Conservation (phyloP, 257 asterid genomes). For the Primulina tabacum region DNA sequence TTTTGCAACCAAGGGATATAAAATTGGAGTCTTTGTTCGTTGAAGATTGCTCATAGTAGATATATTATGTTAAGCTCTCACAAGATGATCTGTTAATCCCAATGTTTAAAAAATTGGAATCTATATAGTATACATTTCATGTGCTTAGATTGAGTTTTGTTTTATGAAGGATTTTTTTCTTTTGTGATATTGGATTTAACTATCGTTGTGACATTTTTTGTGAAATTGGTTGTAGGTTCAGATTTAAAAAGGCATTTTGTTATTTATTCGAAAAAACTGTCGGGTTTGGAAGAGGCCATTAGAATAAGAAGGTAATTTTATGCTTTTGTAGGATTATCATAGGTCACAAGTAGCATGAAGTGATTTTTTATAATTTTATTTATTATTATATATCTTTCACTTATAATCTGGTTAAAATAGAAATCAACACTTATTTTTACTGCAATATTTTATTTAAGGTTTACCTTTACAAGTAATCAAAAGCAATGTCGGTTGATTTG, state of each 20-base stretch:
- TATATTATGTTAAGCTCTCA: background rate
- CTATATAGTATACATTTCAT: background rate
- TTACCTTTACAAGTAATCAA: background rate
- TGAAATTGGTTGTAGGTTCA: constrained; percentile 34
- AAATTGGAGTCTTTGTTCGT: background rate
- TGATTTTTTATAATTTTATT: background rate
- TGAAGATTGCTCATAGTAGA: background rate
- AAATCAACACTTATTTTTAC: background rate
- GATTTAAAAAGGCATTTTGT: constrained; percentile 36
- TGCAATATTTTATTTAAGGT: background rate
- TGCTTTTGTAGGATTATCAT: constrained; percentile 1
- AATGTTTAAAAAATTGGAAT: background rate
- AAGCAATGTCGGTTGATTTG: background rate
- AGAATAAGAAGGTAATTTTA: constrained; percentile 62
- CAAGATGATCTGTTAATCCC: background rate
- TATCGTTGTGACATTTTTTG: constrained; percentile 11
- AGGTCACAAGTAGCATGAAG: background rate
- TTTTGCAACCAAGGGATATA: background rate
- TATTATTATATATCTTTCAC: background rate
- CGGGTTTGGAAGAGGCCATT: constrained; percentile 89
- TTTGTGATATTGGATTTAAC: constrained; percentile 26
- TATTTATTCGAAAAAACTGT: constrained; percentile 63
- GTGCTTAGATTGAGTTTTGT: background rate
- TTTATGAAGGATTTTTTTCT: constrained; percentile 9
- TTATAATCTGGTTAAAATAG: background rate